These are phyloP conservation scores for Martensiomyces pterosporus DNA, from an alignment of 192 early-diverging fungal genomes.

Conservation along the genomic window DNA sequence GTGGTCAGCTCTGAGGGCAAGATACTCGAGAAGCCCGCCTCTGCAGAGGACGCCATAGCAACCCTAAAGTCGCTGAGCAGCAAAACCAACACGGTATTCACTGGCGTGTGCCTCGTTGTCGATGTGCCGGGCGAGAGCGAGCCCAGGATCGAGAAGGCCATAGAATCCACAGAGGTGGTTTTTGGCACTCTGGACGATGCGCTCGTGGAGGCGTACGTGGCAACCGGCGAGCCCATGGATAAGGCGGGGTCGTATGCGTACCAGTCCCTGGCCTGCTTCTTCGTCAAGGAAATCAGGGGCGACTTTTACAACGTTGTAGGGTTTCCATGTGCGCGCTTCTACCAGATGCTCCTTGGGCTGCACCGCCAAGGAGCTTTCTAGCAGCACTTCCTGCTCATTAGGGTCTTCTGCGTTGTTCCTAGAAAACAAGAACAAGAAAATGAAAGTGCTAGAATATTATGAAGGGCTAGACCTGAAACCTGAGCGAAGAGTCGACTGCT, in stretches of 20 bases:
- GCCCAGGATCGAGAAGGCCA: conserved; percentile 8
- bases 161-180: conserved; percentile 64
- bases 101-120: conserved; percentile 62
- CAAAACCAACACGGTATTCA: conserved; percentile 66
- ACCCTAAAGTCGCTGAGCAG: conserved; percentile 62
- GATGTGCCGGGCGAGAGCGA: conserved; percentile 3
- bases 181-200: conserved; percentile 61
- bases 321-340: conserved; percentile 46
- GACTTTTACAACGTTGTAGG: conserved; percentile 81
- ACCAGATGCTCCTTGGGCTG: conserved; percentile 41
- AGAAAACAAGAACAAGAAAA: neutral
- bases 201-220: conserved; percentile 62
- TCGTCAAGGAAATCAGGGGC: conserved; percentile 71
- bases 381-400: neutral
- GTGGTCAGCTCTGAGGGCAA: conserved; percentile 54
- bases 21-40: conserved; percentile 81
- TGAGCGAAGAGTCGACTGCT: too few species aligned
- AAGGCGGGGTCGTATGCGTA: conserved; percentile 87
- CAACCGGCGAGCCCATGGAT: conserved; percentile 62
- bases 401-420: neutral
- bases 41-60: conserved; percentile 53
- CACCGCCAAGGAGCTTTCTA: conserved; percentile 15
- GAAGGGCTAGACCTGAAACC: too few species aligned
- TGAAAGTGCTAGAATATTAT: too few species aligned
- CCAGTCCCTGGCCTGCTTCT: conserved; percentile 67